These are phyloP conservation scores for Colletotrichum sansevieriae DNA, from an alignment of 2,329 filamentous ascomycete genomes.

Conservation along the genomic window DNA sequence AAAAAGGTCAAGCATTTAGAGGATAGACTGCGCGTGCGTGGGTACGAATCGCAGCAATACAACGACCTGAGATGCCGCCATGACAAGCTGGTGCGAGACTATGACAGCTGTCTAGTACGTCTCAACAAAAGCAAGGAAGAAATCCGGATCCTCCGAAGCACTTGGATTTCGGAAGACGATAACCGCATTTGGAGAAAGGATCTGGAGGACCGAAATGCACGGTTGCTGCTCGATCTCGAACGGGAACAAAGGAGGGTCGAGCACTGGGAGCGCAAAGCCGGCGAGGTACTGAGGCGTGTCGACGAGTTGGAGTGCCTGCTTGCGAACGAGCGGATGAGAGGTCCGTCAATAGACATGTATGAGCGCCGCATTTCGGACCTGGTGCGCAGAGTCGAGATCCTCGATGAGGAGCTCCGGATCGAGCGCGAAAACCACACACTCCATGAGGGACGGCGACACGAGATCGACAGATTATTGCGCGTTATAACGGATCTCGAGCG, in stretches of 20 bases:
- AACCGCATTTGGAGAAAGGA: constrained; percentile 33
- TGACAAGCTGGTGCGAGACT: constrained; percentile 32
- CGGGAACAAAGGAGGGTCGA: constrained; percentile 94
- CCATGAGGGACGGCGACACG: constrained; percentile 22
- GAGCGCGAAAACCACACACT: constrained; percentile 28
- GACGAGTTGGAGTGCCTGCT: constrained; percentile 33
- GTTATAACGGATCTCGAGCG: constrained; percentile 27
- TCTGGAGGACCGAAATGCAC: constrained; percentile 30
- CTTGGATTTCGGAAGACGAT: constrained; percentile 28
- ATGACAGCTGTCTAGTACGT: constrained; percentile 18
- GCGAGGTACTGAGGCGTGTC: constrained; percentile 24
- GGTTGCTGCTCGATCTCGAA: constrained; percentile 78
- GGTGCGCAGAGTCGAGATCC: constrained; percentile 32
- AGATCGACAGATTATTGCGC: constrained; percentile 31
- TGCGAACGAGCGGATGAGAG: constrained; percentile 26
- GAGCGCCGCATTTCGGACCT: constrained; percentile 35
- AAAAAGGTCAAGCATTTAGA: constrained; percentile 31
- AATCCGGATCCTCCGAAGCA: constrained; percentile 24
- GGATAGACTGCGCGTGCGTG: constrained; percentile 14
- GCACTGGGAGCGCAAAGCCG: constrained; percentile 91
- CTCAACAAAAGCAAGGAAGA: constrained; percentile 29
- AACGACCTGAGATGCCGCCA: constrained; percentile 28
- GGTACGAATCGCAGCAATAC: constrained; percentile 5
- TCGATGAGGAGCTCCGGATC: constrained; percentile 33
- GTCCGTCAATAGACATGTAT: constrained; percentile 19